Base-by-base conservation (phyloP, 2,329 filamentous ascomycete genomes). In the Colletotrichum lupini region DNA sequence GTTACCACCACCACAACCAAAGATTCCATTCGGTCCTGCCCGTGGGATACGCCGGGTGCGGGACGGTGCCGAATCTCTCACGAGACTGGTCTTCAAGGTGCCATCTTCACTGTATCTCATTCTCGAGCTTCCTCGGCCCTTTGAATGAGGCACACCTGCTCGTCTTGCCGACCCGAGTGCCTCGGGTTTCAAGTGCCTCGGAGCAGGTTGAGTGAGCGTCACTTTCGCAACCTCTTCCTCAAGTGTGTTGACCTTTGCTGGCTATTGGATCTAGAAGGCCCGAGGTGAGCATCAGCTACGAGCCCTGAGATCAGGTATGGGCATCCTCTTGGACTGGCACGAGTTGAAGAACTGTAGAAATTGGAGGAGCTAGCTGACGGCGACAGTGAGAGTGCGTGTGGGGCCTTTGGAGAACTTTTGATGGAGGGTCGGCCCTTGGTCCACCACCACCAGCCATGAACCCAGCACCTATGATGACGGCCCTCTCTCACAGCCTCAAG, bases 351-450 rank as follows among this genome's bases (percentile, higher is more conserved):
- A 68, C 35, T 16, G 53, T 59, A 52, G 56, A 22, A 53, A n/a
- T 62, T 22, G 26, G 65, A 58, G 32, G 65, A 63, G 35, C 58
- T 11, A 65, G 30, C 62, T 26, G 6, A 19, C 30, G 26, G 19
- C 14, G 14, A 64, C 19, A n/a, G 16, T 28, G 24, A 42, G 28
- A 59, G 53, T 58, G 53, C 53, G 58, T 26, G 70, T 73, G 70
- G 70, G 35, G 32, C 70, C n/a, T 53, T 57, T 46, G 22, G 46
- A 57, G 66, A 49, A 73, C 70, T 65, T 65, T 73, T 70, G 61
- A 37, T n/a, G 28, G 19, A 26, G 49, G n/a, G 49, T n/a, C 42
- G 42, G 42, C 42, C 42, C 42, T n/a, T 49, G 42, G 42, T 22
- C 42, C 42, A 49, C 19, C 42, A 16, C 30, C 7, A 64, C 30